Evolutionary conservation across 169 alveolate species (phyloP).

Genomic region (Cryptosporidium parvum): DNA sequence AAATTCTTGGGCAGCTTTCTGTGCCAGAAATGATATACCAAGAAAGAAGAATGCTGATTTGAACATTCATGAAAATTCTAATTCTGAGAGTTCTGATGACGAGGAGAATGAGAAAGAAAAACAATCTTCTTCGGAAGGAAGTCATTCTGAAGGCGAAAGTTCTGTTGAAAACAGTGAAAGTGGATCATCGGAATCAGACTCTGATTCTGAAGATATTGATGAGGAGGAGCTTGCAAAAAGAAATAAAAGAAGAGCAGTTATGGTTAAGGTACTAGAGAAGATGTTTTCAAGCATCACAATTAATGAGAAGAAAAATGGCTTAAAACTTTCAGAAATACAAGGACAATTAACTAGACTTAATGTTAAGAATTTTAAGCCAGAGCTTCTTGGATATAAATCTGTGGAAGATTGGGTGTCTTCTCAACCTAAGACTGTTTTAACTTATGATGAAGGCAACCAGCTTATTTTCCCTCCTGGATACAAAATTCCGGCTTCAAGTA

Average conservation of each 20-base stretch:
- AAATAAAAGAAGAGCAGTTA: slow-evolving; percentile 54
- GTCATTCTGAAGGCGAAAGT: slow-evolving; percentile 10
- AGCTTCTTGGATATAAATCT: slow-evolving; percentile 57
- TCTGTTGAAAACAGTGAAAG: neutral
- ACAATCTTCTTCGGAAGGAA: neutral
- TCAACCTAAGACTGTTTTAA: slow-evolving; percentile 26
- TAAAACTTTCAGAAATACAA: slow-evolving; percentile 21
- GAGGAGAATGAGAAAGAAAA: neutral
- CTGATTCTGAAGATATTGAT: neutral
- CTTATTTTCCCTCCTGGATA: slow-evolving; percentile 59
- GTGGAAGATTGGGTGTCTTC: slow-evolving; percentile 54
- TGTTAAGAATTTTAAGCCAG: slow-evolving; percentile 60
- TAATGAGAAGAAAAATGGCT: slow-evolving; percentile 37
- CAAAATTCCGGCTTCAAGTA: slow-evolving; percentile 8
- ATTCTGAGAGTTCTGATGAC: neutral
- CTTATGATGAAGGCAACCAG: slow-evolving; percentile 33
- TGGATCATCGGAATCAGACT: neutral
- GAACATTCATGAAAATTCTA: slow-evolving; percentile 15
- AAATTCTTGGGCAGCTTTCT: slow-evolving; percentile 74
- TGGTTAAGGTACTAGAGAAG: slow-evolving; percentile 65
- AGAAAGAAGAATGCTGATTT: slow-evolving; percentile 8
- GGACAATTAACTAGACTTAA: slow-evolving; percentile 41
- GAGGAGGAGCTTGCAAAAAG: slow-evolving; percentile 42
- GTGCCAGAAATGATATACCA: slow-evolving; percentile 64
- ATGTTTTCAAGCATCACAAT: slow-evolving; percentile 37